These are phyloP conservation scores for Ambrosiella cleistominuta DNA, from an alignment of 2,329 filamentous ascomycete genomes.

Conservation along the genomic window DNA sequence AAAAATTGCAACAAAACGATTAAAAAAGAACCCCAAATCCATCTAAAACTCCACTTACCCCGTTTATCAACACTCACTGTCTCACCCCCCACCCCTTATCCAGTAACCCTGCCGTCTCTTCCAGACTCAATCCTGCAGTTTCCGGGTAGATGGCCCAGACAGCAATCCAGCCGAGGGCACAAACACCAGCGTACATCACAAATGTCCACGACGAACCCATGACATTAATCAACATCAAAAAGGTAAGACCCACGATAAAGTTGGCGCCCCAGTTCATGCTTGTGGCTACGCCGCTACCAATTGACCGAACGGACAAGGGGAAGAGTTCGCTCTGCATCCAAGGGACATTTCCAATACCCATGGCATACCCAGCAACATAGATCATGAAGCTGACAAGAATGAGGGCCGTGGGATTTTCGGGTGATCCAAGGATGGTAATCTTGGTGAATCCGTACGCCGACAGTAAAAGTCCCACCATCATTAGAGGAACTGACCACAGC, in stretches of 20 bases:
- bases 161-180: slow-evolving; percentile 45
- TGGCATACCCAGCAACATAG: slow-evolving; percentile 72
- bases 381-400: slow-evolving; percentile 62
- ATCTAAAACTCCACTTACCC: background rate
- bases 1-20: background rate
- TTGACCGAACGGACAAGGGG: slow-evolving; percentile 52
- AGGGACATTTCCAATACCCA: slow-evolving; percentile 79
- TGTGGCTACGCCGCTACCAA: slow-evolving; percentile 57
- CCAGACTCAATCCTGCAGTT: slow-evolving; percentile 63
- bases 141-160: slow-evolving; percentile 71
- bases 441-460: slow-evolving; percentile 58
- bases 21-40: slow-evolving; percentile 2
- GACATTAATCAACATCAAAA: slow-evolving; percentile 69
- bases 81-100: slow-evolving; percentile 55
- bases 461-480: slow-evolving; percentile 54
- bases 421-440: slow-evolving; percentile 28
- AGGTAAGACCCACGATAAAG: slow-evolving; percentile 70
- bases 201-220: slow-evolving; percentile 65
- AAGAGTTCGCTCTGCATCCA: slow-evolving; percentile 96
- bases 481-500: slow-evolving; percentile 67
- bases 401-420: slow-evolving; percentile 26
- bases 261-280: slow-evolving; percentile 79
- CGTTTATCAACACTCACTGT: background rate
- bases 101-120: slow-evolving; percentile 59
- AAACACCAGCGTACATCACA: slow-evolving; percentile 58